Evolutionary conservation across 2,329 filamentous ascomycete genomes (phyloP), one percentile per base, ranked within the genome.

Genomic region (Fusarium brachygibbosum): DNA sequence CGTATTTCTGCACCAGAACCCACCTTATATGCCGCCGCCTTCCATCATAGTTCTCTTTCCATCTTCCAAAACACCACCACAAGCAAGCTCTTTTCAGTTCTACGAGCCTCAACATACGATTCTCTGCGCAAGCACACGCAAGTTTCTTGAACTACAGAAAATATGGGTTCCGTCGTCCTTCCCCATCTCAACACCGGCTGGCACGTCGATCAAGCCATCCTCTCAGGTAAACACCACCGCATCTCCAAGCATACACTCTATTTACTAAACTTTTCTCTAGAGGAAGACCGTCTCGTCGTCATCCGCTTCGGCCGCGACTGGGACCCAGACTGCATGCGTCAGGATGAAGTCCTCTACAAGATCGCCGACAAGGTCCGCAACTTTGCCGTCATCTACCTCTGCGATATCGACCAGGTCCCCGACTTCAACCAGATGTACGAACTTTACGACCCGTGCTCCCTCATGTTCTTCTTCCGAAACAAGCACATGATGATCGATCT

Each of bases 401-500:
- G 94, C 86, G 94, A 98, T 79, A 90, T 97, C 75, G 93, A 97
- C 77, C 87, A 94, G 79, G 92, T 97, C 7, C 92, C 93, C 58
- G 93, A 97, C 79, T 98, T 97, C 84, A 98, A 96, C 79, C 89
- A 92, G 76, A 98, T 98, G 95, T 98, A 98, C 85, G 89, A 94
- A 78, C 85, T 94, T 8, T 94, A 96, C 84, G 93, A 99, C 78
- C 90, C 94, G 1, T 93, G 94, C 82, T 97, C 96, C 5, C 90
- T 98, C 80, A 98, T 98, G 92, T 97, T 85, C 85, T 97, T 97
- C 86, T 97, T 94, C 85, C 89, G 95, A 66, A 99, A 99, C 80
- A 99, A 99, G 80, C 94, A 98, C 82, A 98, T 98, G 89, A 97
- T 97, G 92, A 93, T 92, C 79, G 95, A 98, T 87, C 94, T 98